Base-by-base conservation (phyloP, 2,329 filamentous ascomycete genomes). In the Xylaria polymorpha region DNA sequence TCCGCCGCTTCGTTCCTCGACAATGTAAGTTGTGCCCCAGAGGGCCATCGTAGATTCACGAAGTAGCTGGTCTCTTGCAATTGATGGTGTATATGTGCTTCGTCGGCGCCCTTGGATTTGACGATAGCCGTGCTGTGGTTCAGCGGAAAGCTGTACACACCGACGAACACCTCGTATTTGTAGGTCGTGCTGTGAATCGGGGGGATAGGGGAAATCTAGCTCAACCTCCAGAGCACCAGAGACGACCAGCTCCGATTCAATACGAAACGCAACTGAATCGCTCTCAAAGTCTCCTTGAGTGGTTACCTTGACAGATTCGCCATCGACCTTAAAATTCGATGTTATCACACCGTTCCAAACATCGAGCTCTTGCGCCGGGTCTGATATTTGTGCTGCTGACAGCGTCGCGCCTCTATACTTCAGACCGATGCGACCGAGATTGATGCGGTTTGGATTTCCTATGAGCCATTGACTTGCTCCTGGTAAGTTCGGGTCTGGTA, bases 401-500 rank as follows among this genome's bases (percentile, higher is more conserved):
- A 84, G 73, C 0, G 78, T 79, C 0, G 67, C 46, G 0, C 73
- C 76, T 20, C 77, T 75, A 51, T 82, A 83, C 22, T 73, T 77
- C 4, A 84, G 76, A 0, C 83, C 81, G 18, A 84, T 80, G 1
- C 81, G 78, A 1, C 81, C 82, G 0, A 84, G 73, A 56, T 84
- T 84, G 41, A 84, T 75, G 2, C 82, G 79, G 29, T 84, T 83
- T 0, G 81, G 82, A 53, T 84, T 85, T n/a, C 81, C 80, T 37
- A 86, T 86, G 22, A 88, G 76, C 86, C 86, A 88, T 66, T 87
- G 83, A 3, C 83, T 84, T 14, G 80, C 74, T 14, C 75, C 73
- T 4, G 79, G 80, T 4, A 82, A 77, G 0, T 76, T 69, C 0
- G 79, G 73, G 22, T 83, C 79, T 0, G 80, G 78, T 0, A 81